These are phyloP conservation scores for Chlorophyllum brunneum DNA, from an alignment of 768 basidiomycete species.

Conservation along the genomic window DNA sequence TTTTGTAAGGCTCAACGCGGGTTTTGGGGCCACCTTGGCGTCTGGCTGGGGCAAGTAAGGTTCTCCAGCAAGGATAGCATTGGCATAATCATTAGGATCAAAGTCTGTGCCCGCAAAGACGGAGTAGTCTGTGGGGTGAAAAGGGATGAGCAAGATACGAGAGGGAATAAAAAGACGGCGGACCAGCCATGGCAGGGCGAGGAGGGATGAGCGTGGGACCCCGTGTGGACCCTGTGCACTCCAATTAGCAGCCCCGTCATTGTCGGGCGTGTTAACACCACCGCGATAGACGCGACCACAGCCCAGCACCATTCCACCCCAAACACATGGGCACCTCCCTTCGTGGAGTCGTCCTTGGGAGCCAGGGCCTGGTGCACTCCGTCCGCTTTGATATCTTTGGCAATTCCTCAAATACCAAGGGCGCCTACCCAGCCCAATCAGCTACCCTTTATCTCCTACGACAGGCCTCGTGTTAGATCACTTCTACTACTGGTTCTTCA, in stretches of 20 bases:
- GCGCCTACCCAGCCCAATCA: not conserved
- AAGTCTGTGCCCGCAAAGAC: constrained; percentile 75
- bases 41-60: constrained; percentile 49
- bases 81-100: constrained; percentile 88
- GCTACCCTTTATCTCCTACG: not conserved
- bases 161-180: constrained; percentile 5
- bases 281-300: not conserved
- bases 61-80: constrained; percentile 83
- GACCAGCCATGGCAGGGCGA: constrained; percentile 12
- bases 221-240: not conserved
- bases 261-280: not conserved
- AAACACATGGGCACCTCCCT: not conserved
- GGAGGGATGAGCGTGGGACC: not conserved
- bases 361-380: too few species aligned
- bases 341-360: too few species aligned
- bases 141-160: constrained; percentile 28
- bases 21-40: constrained; percentile 29
- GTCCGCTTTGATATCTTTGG: too few species aligned
- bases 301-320: not conserved
- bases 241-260: not conserved
- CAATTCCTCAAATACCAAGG: not conserved
- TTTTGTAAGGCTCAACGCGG: constrained; percentile 24
- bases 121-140: constrained; percentile 62
- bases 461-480: not conserved
- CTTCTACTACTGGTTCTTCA: too few species aligned